phyloP scores from a whole-genome alignment of 805 yeast species.

The Komagataella pastoris region DNA sequence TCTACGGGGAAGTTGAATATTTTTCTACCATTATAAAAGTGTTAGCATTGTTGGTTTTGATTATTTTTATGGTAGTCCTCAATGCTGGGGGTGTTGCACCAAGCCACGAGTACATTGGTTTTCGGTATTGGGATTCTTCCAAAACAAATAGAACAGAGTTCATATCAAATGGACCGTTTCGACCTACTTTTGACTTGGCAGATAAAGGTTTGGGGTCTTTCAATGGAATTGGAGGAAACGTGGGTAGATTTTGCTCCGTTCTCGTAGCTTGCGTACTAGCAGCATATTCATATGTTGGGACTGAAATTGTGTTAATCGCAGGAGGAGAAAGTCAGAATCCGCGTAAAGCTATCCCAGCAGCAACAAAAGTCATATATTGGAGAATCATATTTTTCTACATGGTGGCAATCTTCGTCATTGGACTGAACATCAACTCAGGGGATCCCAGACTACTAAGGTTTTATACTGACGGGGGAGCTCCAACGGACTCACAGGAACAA shows the following conservation, averaged over 20 bases:
- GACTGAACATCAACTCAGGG: conserved; percentile 64
- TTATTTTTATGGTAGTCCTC: conserved; percentile 51
- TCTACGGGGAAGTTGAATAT: conserved; percentile 67
- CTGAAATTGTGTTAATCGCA: conserved; percentile 72
- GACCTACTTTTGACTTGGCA: conserved; percentile 53
- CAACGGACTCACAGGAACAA: conserved; percentile 6
- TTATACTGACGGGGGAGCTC: conserved; percentile 16
- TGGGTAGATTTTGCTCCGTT: conserved; percentile 49
- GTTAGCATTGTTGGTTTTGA: conserved; percentile 33
- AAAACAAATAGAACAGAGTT: conserved; percentile 32
- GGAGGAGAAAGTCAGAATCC: conserved; percentile 84
- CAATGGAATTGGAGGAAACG: conserved; percentile 45
- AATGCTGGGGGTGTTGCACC: conserved; percentile 41
- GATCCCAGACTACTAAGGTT: conserved; percentile 60
- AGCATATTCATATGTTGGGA: conserved; percentile 68
- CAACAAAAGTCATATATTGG: conserved; percentile 65
- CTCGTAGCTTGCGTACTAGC: conserved; percentile 51
- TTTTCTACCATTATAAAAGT: conserved; percentile 46
- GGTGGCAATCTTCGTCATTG: conserved; percentile 53
- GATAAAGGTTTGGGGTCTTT: conserved; percentile 34
- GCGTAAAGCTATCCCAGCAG: conserved; percentile 60
- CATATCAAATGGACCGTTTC: conserved; percentile 54
- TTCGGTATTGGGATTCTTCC: conserved; percentile 50
- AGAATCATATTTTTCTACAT: conserved; percentile 53
- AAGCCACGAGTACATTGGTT: conserved; percentile 38